A percentile compares a stretch with the other conserved stretches of the same genome.
Conservation (phyloP, 179 eudicot genomes). For the Actinidia arguta region DNA sequence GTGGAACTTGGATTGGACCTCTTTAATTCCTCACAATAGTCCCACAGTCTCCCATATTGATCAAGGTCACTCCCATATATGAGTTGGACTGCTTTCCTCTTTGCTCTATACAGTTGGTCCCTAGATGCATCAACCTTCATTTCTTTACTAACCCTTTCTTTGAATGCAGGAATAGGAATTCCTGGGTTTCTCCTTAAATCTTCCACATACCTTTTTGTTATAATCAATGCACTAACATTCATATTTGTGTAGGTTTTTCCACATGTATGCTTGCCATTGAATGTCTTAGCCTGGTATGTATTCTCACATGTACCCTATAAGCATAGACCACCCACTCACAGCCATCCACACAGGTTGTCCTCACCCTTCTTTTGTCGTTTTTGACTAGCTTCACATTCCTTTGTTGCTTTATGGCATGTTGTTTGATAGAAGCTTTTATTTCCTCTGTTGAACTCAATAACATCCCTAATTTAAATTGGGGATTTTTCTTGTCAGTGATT, state of each 20-base stretch:
- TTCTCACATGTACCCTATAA: neutral
- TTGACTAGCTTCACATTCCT: neutral
- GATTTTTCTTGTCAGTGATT: no score
- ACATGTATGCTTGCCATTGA: neutral
- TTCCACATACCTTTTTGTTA: neutral
- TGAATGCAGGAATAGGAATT: neutral
- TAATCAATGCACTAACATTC: neutral
- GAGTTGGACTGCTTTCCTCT: neutral
- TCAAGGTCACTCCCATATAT: neutral
- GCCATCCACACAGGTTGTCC: neutral
- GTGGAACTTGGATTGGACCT: neutral
- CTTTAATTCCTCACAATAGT: neutral
- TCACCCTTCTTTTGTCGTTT: neutral
- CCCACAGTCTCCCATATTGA: neutral
- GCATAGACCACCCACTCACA: neutral
- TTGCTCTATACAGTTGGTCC: neutral
- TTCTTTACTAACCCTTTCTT: neutral
- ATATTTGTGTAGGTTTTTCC: neutral
- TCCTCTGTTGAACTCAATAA: no score
- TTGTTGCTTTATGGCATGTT: no score
- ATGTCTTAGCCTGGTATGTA: neutral
- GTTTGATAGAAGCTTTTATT: no score
- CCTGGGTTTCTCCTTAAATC: neutral
- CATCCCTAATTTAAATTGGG: no score
- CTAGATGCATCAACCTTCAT: neutral